Conservation (phyloP, 1,284 basidiomycete species). For the Marasmius tenuissimus region DNA sequence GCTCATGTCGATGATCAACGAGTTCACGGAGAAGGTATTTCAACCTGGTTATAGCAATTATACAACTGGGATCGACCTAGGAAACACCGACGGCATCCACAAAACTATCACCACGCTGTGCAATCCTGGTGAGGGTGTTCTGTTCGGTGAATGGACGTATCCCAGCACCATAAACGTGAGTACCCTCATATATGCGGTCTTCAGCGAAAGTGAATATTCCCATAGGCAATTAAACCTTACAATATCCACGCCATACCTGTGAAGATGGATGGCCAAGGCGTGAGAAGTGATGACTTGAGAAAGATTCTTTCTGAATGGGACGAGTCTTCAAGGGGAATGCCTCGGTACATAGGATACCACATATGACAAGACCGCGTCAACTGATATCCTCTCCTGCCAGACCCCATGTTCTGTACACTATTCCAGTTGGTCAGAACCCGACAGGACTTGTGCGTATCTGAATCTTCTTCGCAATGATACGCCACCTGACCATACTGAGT, state of each 20-base stretch:
- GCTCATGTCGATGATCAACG: constrained; percentile 52
- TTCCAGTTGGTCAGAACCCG: constrained; percentile 80
- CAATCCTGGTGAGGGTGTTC: constrained; percentile 72
- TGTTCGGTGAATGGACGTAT: constrained; percentile 76
- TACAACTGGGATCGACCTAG: constrained; percentile 61
- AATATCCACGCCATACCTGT: constrained; percentile 57
- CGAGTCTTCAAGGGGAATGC: constrained; percentile 49
- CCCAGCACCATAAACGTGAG: constrained; percentile 45
- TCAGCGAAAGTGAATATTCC: background rate
- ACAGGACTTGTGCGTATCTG: constrained; percentile 60
- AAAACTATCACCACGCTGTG: constrained; percentile 57
- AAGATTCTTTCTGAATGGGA: constrained; percentile 70
- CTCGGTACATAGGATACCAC: constrained; percentile 35
- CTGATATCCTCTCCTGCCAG: constrained; percentile 30
- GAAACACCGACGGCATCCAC: constrained; percentile 78
- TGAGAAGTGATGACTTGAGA: constrained; percentile 63
- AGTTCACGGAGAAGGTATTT: constrained; percentile 65
- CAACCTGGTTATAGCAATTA: constrained; percentile 72
- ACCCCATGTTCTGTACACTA: constrained; percentile 75
- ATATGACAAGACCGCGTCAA: background rate
- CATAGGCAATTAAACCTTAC: constrained; percentile 38
- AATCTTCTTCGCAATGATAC: background rate
- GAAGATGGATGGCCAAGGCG: constrained; percentile 73
- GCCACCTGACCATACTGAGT: constrained; percentile 50
- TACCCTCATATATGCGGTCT: background rate